Evolutionary conservation across 169 alveolate species (phyloP), one percentile per base, ranked within the genome.

Genomic region (Eimeria falciformis): DNA sequence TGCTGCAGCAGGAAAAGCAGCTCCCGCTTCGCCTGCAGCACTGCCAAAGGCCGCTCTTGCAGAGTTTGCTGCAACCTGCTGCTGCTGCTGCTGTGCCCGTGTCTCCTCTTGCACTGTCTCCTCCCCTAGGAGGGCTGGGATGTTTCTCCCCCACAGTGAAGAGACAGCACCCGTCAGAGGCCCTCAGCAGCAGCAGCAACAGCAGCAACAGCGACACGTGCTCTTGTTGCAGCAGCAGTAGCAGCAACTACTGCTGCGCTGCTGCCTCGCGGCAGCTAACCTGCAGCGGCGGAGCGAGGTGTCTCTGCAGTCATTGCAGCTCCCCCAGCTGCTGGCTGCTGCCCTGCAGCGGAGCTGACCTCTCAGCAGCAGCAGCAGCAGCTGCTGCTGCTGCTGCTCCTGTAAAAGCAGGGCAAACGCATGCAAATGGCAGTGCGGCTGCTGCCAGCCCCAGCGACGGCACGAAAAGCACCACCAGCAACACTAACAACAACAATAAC

Each of bases 251-350:
- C 65, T 21, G 85, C 65, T 6, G 23, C 7, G 62, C 66, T n/a
- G 85, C 62, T 75, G 85, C 45, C 40, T 58, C 85, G 21, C 29
- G 12, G 65, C 66, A 40, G 25, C 85, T 75, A 9, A 75, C 85
- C 5, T 75, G 85, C 66, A 75, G 65, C 21, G 85, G 85, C 12
- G 85, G 85, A 14, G 5, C 66, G 21, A 75, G 85, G 65, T 75
- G 85, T 75, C 14, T 43, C 33, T 75, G 85, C 66, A 45, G 45
- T 50, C 12, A 27, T 9, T 75, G 85, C 37, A 12, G 85, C 0
- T 75, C 85, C n/a, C 66, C 65, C 25, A 33, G 55, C 29, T 6
- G 37, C 43, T 75, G 66, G 85, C 66, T 75, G 85, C 85, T 46
- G 58, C 85, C 85, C 66, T 43, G 40, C 45, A 7, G 53, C 53